Conservation (phyloP, 2,329 filamentous ascomycete genomes). For the Trichoderma breve region DNA sequence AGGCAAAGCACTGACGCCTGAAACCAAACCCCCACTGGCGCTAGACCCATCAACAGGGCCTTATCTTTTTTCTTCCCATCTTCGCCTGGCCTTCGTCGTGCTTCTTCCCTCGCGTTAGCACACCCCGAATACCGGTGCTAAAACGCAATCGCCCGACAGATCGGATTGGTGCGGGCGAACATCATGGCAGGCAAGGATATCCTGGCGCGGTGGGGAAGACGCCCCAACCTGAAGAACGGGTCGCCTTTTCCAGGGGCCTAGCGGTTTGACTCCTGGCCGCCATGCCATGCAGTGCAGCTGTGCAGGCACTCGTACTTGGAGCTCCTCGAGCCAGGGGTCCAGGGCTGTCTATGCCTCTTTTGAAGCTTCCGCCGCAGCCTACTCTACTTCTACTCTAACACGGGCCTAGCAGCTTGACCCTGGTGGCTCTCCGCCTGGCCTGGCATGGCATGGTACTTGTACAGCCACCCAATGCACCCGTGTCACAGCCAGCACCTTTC, state of each 20-base stretch:
- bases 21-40: constrained; percentile 1
- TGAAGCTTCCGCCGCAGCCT: constrained; percentile 14
- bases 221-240: constrained; percentile 19
- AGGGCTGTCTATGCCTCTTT: constrained; percentile 9
- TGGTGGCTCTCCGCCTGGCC: background rate
- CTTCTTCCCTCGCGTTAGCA: background rate
- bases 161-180: constrained; percentile 20
- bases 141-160: constrained; percentile 21
- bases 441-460: constrained; percentile 3
- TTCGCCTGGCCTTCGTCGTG: background rate
- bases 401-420: constrained; percentile 3
- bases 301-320: background rate
- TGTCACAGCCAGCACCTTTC: constrained; percentile 25
- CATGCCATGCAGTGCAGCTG: background rate
- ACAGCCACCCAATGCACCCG: constrained; percentile 14
- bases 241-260: constrained; percentile 15
- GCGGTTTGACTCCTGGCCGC: constrained; percentile 18
- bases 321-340: constrained; percentile 4
- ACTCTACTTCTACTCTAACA: background rate
- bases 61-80: background rate
- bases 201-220: constrained; percentile 17
- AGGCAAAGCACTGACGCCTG: constrained; percentile 6
- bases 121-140: constrained; percentile 11
- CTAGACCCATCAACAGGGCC: constrained; percentile 13
- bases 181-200: constrained; percentile 21